phyloP scores from a whole-genome alignment of 805 yeast species.

The Yueomyces sinensis region DNA sequence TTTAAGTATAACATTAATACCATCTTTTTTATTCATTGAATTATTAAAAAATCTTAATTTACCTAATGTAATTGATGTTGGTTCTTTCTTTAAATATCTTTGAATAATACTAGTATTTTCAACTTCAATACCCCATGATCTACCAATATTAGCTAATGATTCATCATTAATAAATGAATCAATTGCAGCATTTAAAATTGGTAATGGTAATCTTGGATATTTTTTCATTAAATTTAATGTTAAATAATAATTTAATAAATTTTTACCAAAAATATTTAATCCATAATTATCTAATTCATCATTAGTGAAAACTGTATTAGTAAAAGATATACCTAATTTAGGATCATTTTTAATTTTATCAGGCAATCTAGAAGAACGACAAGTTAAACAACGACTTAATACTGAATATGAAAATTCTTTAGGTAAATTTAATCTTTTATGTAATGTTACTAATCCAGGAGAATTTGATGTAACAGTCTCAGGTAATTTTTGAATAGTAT shows the following conservation, averaged over 20 bases:
- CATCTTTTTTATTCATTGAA: conserved; percentile 28
- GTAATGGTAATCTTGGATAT: conserved; percentile 84
- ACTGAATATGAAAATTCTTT: conserved; percentile 43
- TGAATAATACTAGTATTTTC: conserved; percentile 53
- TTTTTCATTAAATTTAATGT: conserved; percentile 58
- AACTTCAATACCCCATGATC: conserved; percentile 78
- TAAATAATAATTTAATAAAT: conserved; percentile 60
- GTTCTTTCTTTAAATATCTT: conserved; percentile 55
- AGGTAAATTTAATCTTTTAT: conserved; percentile 60
- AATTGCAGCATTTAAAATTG: conserved; percentile 61
- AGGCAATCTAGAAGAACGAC: conserved; percentile 29
- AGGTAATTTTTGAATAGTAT: conserved; percentile 15
- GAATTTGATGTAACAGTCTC: conserved; percentile 44
- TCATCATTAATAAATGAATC: conserved; percentile 61
- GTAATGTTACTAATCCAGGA: conserved; percentile 68
- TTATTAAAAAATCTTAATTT: conserved; percentile 39
- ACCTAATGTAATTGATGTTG: conserved; percentile 56
- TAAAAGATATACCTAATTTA: conserved; percentile 9
- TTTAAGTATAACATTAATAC: conserved; percentile 36
- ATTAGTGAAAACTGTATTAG: conserved; percentile 23
- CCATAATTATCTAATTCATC: conserved; percentile 63
- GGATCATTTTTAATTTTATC: conserved; percentile 4
- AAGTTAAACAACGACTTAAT: conserved; percentile 70
- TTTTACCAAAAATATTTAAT: conserved; percentile 70
- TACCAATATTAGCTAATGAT: conserved; percentile 54